Evolutionary conservation across 352 stramenopile species (phyloP).

Genomic region (Phytophthora tubulina): DNA sequence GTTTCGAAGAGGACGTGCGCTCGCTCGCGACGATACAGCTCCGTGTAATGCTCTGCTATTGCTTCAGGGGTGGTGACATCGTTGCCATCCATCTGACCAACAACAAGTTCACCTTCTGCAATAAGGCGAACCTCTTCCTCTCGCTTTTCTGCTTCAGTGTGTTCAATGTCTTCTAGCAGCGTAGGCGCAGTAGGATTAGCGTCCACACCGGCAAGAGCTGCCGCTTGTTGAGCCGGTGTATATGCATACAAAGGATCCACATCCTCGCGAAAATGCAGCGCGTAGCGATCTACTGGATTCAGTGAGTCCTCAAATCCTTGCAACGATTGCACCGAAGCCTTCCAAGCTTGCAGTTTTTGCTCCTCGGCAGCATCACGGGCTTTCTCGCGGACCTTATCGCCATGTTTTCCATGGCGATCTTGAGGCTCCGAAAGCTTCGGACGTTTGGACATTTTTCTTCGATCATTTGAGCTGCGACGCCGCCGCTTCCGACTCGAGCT

Average conservation of each 20-base stretch:
- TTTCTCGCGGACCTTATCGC: slow-evolving; percentile 79
- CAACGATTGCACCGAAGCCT: slow-evolving; percentile 76
- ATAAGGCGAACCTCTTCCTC: slow-evolving; percentile 69
- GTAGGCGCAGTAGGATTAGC: slow-evolving; percentile 27
- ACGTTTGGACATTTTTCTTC: slow-evolving; percentile 42
- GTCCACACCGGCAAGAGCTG: slow-evolving; percentile 37
- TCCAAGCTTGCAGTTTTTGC: slow-evolving; percentile 92
- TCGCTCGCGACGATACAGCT: slow-evolving; percentile 72
- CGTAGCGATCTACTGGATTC: slow-evolving; percentile 94
- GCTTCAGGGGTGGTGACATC: slow-evolving; percentile 21
- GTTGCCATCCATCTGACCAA: slow-evolving; percentile 49
- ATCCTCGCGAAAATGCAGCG: slow-evolving; percentile 91
- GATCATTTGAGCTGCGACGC: slow-evolving; percentile 28
- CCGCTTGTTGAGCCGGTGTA: slow-evolving; percentile 45
- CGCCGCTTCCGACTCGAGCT: slow-evolving; percentile 37
- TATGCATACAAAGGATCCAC: slow-evolving; percentile 90
- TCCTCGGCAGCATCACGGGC: slow-evolving; percentile 93
- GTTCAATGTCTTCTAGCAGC: slow-evolving; percentile 63
- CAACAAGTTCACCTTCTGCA: slow-evolving; percentile 75
- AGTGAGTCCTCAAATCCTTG: slow-evolving; percentile 94
- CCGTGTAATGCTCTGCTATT: slow-evolving; percentile 45
- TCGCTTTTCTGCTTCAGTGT: slow-evolving; percentile 71
- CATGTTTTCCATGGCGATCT: slow-evolving; percentile 30
- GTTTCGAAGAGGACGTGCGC: slow-evolving; percentile 64
- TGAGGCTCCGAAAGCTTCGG: slow-evolving; percentile 30